Conservation (phyloP, 2,329 filamentous ascomycete genomes). For the Pseudogymnoascus sp. region DNA sequence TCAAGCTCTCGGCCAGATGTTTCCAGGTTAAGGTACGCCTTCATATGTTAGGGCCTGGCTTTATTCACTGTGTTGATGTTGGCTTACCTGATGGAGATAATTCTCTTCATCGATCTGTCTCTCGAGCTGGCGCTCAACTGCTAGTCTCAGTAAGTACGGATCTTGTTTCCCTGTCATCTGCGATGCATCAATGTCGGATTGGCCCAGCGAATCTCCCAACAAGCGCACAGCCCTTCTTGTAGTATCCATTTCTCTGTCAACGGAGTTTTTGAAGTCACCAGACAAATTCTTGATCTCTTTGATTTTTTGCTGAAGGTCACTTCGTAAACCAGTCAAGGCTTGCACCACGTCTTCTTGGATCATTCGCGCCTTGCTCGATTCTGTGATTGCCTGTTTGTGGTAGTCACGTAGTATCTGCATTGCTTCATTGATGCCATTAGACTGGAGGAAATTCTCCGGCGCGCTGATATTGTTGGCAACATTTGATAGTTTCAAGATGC, state of each 20-base stretch:
- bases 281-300: constrained; percentile 95
- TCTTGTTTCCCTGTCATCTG: constrained; percentile 78
- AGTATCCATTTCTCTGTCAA: constrained; percentile 86
- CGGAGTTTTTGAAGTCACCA: constrained; percentile 92
- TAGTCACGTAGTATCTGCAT: constrained; percentile 71
- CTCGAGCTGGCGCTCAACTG: constrained; percentile 83
- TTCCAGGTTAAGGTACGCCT: constrained; percentile 93
- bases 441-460: constrained; percentile 66
- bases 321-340: constrained; percentile 75
- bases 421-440: constrained; percentile 82
- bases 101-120: constrained; percentile 95
- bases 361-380: constrained; percentile 81
- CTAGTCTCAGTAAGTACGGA: constrained; percentile 77
- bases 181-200: constrained; percentile 69
- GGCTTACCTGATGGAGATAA: constrained; percentile 66
- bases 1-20: constrained; percentile 90
- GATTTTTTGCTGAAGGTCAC: constrained; percentile 88
- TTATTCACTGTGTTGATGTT: not conserved
- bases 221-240: constrained; percentile 72
- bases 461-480: constrained; percentile 71
- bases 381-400: constrained; percentile 69
- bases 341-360: constrained; percentile 88
- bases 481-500: constrained; percentile 72
- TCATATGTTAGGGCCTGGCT: constrained; percentile 10
- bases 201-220: constrained; percentile 72